phyloP scores from a whole-genome alignment of 1,284 basidiomycete genomes.

The Cryptococcus sp. region DNA sequence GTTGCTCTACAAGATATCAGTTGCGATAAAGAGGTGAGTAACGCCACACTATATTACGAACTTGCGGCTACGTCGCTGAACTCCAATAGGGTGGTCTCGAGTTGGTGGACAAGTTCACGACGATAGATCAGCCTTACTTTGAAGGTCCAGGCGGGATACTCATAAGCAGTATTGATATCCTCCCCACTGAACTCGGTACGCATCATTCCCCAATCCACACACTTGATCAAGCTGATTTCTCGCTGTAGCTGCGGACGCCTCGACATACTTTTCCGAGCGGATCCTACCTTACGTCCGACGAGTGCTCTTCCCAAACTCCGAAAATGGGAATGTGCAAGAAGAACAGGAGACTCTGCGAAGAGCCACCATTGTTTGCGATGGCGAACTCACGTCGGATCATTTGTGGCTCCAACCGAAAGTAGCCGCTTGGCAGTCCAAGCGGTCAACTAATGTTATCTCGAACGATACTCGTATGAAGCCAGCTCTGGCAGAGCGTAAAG shows the following conservation, averaged over 20 bases:
- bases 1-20: constrained; percentile 80
- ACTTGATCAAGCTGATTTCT: constrained; percentile 3
- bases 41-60: neutral
- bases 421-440: constrained; percentile 49
- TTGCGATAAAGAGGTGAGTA: constrained; percentile 72
- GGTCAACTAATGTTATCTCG: neutral
- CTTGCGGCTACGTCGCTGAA: neutral
- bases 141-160: constrained; percentile 59
- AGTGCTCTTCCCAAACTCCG: constrained; percentile 47
- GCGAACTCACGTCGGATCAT: constrained; percentile 61
- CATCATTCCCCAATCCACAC: neutral
- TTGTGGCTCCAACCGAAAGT: constrained; percentile 64
- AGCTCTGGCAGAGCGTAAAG: neutral
- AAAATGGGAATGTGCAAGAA: constrained; percentile 36
- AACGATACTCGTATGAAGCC: neutral
- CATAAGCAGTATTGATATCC: constrained; percentile 84
- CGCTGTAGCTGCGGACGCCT: constrained; percentile 64
- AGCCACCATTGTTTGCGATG: constrained; percentile 70
- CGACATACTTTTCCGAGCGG: constrained; percentile 67
- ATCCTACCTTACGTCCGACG: constrained; percentile 66
- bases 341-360: constrained; percentile 58
- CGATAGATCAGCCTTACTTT: constrained; percentile 73
- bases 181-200: constrained; percentile 74
- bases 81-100: constrained; percentile 71
- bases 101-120: constrained; percentile 72